These are phyloP conservation scores for Heterobasidion occidentale DNA, from an alignment of 1,284 basidiomycete species.

Conservation along the genomic window DNA sequence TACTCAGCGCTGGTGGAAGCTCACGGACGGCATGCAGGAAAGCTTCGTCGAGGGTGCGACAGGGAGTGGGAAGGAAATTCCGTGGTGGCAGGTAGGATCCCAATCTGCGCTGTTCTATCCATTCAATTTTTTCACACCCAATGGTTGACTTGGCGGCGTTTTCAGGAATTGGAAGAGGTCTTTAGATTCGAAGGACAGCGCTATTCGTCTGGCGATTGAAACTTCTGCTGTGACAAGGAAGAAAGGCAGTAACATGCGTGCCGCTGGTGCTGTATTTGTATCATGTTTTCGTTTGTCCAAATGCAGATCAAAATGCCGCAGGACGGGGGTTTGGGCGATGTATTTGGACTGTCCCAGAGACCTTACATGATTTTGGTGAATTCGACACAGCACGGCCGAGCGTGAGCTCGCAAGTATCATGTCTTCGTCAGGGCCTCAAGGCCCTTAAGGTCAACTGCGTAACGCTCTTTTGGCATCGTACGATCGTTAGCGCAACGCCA, in stretches of 20 bases:
- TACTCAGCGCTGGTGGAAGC: slow-evolving; percentile 70
- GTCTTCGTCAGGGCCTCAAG: no score
- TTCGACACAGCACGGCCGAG: no score
- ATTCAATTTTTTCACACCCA: background rate
- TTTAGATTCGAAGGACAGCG: slow-evolving; percentile 56
- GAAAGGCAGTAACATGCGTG: background rate
- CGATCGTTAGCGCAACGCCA: no score
- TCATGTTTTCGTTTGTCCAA: background rate
- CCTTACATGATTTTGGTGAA: no score
- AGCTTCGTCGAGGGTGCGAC: slow-evolving; percentile 61
- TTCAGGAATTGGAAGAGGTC: slow-evolving; percentile 56
- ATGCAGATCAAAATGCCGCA: no score
- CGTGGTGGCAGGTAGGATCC: slow-evolving; percentile 63
- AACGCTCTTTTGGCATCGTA: no score
- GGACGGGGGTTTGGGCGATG: no score
- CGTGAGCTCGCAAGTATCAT: no score
- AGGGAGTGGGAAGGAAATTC: slow-evolving; percentile 55
- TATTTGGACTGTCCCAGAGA: no score
- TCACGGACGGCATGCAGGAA: slow-evolving; percentile 76
- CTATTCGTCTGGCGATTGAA: background rate
- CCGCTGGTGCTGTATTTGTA: background rate
- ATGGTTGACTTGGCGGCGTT: background rate
- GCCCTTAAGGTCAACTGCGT: no score
- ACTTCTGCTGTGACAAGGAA: background rate
- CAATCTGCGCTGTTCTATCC: background rate